Conservation (phyloP, 106 monocot genomes). For the Dendrobium nobile region DNA sequence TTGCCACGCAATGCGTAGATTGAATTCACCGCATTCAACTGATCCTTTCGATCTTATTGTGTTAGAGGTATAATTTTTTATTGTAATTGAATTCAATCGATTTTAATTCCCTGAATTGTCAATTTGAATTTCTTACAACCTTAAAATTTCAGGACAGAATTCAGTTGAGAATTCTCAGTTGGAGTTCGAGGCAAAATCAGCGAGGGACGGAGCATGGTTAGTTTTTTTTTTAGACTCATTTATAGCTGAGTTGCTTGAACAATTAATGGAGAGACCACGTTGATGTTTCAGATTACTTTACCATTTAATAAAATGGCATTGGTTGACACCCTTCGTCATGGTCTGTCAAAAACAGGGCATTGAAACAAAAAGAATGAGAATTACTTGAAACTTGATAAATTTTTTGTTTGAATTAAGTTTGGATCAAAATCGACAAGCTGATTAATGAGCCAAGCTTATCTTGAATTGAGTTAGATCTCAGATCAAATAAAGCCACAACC, state of each 20-base stretch:
- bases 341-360: background rate
- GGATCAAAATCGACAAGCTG: no score
- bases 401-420: no score
- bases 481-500: no score
- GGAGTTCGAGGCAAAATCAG: slow-evolving; percentile 2
- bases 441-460: no score
- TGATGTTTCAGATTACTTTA: background rate
- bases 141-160: slow-evolving; percentile 2
- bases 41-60: background rate
- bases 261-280: no score
- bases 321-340: background rate
- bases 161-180: background rate
- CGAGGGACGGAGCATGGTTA: slow-evolving; percentile 2
- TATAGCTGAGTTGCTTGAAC: no score
- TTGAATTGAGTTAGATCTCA: no score
- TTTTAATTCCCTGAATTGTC: background rate
- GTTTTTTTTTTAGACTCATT: background rate
- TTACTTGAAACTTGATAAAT: background rate
- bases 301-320: background rate
- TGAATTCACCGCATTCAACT: background rate
- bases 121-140: background rate
- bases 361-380: background rate
- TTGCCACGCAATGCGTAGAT: background rate
- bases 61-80: background rate
- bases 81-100: background rate